Conservation (phyloP, 257 asterid species). For the Craterostigma plantagineum region DNA sequence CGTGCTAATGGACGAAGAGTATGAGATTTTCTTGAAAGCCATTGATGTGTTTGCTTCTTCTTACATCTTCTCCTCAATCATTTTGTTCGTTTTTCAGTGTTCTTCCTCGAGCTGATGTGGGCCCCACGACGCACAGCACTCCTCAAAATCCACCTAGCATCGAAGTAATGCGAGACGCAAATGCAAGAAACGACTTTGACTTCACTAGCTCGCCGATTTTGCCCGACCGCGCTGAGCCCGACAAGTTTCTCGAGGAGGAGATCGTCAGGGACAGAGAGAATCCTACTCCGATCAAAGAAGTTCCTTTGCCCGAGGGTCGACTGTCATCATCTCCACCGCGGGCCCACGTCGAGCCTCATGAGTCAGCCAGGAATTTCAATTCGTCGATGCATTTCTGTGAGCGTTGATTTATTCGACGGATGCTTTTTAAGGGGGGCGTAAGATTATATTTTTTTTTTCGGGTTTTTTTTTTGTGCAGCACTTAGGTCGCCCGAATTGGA, state of each 20-base stretch:
- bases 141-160: conserved; percentile 17
- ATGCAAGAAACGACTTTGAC: conserved; percentile 23
- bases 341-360: conserved; percentile 17
- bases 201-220: conserved; percentile 21
- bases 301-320: conserved; percentile 18
- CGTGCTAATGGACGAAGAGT: conserved; percentile 55
- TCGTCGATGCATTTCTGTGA: conserved; percentile 31
- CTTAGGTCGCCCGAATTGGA: conserved; percentile 30
- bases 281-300: conserved; percentile 24
- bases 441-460: no score
- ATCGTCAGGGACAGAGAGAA: conserved; percentile 25
- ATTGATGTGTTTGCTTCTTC: conserved; percentile 1
- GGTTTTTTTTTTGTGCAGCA: conserved; percentile 16
- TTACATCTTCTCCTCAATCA: conserved; percentile 4
- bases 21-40: conserved; percentile 10
- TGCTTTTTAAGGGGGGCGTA: not conserved
- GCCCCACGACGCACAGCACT: conserved; percentile 6
- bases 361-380: conserved; percentile 15
- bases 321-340: conserved; percentile 21
- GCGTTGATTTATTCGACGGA: not conserved
- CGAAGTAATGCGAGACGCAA: conserved; percentile 45
- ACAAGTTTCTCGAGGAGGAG: conserved; percentile 34
- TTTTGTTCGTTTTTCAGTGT: conserved; percentile 25
- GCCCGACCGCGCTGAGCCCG: conserved; percentile 46
- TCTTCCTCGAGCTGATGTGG: conserved; percentile 20